Percentiles rank a stretch among this genome's conserved stretches.
phyloP scores from a whole-genome alignment of 306 rosid species.

The Castanea crenata region DNA sequence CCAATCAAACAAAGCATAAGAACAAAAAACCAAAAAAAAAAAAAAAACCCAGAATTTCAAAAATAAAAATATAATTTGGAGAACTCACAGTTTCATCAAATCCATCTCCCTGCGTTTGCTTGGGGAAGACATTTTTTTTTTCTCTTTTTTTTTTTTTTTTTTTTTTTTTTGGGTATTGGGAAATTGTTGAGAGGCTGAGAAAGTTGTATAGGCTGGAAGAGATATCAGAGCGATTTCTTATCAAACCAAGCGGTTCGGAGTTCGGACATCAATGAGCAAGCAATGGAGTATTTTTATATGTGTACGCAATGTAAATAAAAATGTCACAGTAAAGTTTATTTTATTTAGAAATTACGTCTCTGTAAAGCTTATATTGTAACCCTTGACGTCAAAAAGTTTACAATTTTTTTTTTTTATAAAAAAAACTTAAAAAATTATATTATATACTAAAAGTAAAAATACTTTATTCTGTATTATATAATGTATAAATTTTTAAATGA shows the following conservation, averaged over 20 bases:
- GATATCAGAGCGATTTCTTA: conserved; percentile 11
- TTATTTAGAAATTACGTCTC: too few species aligned
- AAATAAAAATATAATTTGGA: not conserved
- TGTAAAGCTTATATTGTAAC: not conserved
- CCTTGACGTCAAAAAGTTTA: not conserved
- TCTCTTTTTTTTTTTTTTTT: not conserved
- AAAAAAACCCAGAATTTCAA: not conserved
- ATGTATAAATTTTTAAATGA: too few species aligned
- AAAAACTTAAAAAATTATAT: too few species aligned
- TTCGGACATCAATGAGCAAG: conserved; percentile 9
- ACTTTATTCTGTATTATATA: too few species aligned
- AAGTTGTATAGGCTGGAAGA: conserved; percentile 4
- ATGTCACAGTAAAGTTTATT: not conserved
- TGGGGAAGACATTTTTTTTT: conserved; percentile 69
- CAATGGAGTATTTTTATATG: not conserved
- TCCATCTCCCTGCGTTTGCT: conserved; percentile 93
- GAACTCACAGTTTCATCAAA: conserved; percentile 76
- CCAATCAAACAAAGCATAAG: conserved; percentile 12
- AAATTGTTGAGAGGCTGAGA: conserved; percentile 17
- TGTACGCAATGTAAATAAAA: not conserved
- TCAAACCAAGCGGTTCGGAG: conserved; percentile 25
- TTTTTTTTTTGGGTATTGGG: not conserved
- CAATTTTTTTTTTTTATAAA: too few species aligned
- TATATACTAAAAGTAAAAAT: too few species aligned
- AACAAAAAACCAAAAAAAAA: not conserved